phyloP scores from a whole-genome alignment of 805 yeast genomes.

The Diddensiella caesifluorescens region DNA sequence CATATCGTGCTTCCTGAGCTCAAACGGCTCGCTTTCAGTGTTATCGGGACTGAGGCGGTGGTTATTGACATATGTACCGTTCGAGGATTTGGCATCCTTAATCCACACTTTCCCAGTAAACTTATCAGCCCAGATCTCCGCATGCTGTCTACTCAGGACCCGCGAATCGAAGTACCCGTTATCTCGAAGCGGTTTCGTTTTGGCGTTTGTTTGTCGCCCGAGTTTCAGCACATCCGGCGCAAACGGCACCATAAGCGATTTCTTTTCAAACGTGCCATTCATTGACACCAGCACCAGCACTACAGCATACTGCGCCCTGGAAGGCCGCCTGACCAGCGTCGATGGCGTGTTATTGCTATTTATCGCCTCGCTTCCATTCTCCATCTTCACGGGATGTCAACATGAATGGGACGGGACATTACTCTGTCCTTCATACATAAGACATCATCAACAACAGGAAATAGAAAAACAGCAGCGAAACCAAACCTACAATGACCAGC shows the following conservation, averaged over 20 bases:
- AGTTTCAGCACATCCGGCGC: conserved; percentile 78
- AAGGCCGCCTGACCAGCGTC: conserved; percentile 7
- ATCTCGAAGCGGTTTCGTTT: conserved; percentile 50
- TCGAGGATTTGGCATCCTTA: conserved; percentile 83
- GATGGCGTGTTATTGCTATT: conserved; percentile 1
- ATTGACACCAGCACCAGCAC: conserved; percentile 68
- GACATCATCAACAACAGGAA: too few relatives aligned
- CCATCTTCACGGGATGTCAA: too few relatives aligned
- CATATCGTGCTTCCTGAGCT: conserved; percentile 72
- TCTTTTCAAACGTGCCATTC: conserved; percentile 77
- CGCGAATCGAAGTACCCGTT: conserved; percentile 95
- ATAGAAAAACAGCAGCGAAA: too few relatives aligned
- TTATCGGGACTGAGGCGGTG: conserved; percentile 57
- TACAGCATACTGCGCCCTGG: conserved; percentile 34
- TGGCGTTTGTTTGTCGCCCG: conserved; percentile 74
- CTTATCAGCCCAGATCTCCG: conserved; percentile 74
- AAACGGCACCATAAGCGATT: conserved; percentile 72
- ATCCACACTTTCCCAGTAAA: conserved; percentile 61
- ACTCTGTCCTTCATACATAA: neutral
- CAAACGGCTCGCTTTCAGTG: conserved; percentile 47
- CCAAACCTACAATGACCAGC: too few relatives aligned
- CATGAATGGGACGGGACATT: neutral
- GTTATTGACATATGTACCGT: conserved; percentile 90
- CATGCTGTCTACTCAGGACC: conserved; percentile 90
- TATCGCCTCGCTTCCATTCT: too few relatives aligned